Base-by-base conservation (phyloP, 2,329 filamentous ascomycete species). In the Microdochium bolleyi region DNA sequence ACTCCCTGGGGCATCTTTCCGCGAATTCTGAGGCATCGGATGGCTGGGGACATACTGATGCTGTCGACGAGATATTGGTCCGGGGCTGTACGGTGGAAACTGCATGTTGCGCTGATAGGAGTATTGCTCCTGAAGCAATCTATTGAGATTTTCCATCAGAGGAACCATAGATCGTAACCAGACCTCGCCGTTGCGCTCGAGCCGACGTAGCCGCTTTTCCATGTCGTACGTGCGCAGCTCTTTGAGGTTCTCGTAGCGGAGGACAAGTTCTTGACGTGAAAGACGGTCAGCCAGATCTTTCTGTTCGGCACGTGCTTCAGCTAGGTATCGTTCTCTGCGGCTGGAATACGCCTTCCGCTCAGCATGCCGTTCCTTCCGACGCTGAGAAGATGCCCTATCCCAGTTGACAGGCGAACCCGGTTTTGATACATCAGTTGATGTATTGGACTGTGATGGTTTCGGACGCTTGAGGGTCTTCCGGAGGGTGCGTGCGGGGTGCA, bases 181-280 rank as follows among this genome's bases (percentile, higher is more conserved):
- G 2, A 73, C 62, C 38, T 78, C 74, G 41, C 73, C 71, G 49
- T 75, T 73, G 16, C 68, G 66, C 62, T 80, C 76, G 1, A 79
- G 66, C 16, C 67, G 65, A 7, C 70, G 68, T 13, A 79, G 61
- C 1, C 76, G 71, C 11, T 67, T 67, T 56, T 78, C 75, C 63
- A 78, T 72, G 38, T 80, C 77, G 24, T 67, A 67, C 16, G 75
- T 62, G 8, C 70, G 73, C 21, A 69, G 64, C 54, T 74, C 71
- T 10, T 68, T 65, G 25, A 74, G 68, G 3, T 64, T 65, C 49
- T 75, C 70, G 54, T 75, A 73, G 9, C 69, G 65, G 3, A 62
- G 59, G 19, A 69, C 52, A 10, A 73, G 62, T 52, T 73, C 67
- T 52, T 58, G 57, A 13, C 54, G 61, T 51, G 59, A 49, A n/a